Conservation (phyloP, 2,329 filamentous ascomycete genomes). For the Colletotrichum sp. region DNA sequence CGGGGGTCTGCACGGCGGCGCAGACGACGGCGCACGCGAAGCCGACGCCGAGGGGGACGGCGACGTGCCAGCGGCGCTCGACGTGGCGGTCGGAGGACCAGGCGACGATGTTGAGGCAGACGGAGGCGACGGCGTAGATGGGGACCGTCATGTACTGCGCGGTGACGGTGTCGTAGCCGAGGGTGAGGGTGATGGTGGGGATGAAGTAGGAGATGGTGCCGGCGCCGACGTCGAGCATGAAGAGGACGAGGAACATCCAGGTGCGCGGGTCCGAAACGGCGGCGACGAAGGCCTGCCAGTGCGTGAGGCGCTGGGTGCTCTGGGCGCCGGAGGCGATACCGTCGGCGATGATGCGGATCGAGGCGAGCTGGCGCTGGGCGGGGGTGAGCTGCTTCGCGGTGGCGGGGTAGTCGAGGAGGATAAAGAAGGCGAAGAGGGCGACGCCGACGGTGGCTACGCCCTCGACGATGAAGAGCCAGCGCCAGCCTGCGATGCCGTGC, state of each 20-base stretch:
- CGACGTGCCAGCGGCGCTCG: constrained; percentile 27
- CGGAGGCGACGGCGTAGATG: constrained; percentile 28
- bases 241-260: constrained; percentile 52
- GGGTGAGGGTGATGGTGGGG: constrained; percentile 51
- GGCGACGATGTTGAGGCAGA: constrained; percentile 25
- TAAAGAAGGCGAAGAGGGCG: constrained; percentile 67
- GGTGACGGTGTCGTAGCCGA: constrained; percentile 48
- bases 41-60: constrained; percentile 22
- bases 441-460: constrained; percentile 70
- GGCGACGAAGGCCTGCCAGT: constrained; percentile 31
- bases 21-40: constrained; percentile 25
- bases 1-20: constrained; percentile 23
- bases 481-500: constrained; percentile 53
- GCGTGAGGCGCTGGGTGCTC: constrained; percentile 26
- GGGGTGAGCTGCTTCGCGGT: constrained; percentile 62
- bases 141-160: constrained; percentile 52
- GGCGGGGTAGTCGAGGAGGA: constrained; percentile 74
- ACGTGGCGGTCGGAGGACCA: constrained; percentile 25
- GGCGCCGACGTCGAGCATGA: constrained; percentile 51
- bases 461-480: constrained; percentile 61
- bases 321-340: constrained; percentile 37
- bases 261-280: constrained; percentile 51
- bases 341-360: constrained; percentile 45
- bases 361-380: constrained; percentile 65
- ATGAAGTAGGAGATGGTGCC: constrained; percentile 59